Evolutionary conservation across 768 basidiomycete species (phyloP), one percentile per base, ranked within the genome.

Genomic region (Trametes coccinea): DNA sequence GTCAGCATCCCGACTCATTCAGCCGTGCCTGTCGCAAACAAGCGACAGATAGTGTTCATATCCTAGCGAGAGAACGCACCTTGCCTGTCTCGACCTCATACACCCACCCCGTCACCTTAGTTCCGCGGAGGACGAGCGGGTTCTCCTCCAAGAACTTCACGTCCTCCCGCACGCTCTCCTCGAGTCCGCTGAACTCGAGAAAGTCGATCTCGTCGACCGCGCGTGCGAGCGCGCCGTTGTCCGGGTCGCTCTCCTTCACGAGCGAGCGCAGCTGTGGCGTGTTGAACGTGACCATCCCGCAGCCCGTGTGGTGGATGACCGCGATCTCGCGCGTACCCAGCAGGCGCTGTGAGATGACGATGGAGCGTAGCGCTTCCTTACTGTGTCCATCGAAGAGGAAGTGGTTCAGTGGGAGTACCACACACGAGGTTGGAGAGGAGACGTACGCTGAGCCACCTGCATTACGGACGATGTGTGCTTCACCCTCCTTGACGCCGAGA

Each of bases 401-500:
- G 45, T 45, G 1, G 41, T 17, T 37, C 34, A 31, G 55, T 41
- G 22, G 27, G 46, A 29, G 16, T 22, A 22, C 22, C 22, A 22
- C 22, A 22, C 22, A 22, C 22, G 22, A 22, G 22, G 22, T 22
- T 22, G 39, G 47, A 1, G 3, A 13, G 10, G 2, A 8, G 22
- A 79, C 84, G 33, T 72, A 87, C 86, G 82, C 85, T 61, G 75
- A 70, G 27, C 87, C 86, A 31, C 88, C 88, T n/a, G 86, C 88
- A 70, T 90, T 91, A 22, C 89, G 80, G 62, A 90, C 88, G 53
- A 90, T 77, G 72, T 89, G 87, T 2, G 87, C 85, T 51, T 88
- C 87, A 47, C 89, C 89, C 37, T 87, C 79, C 16, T 84, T 74
- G 54, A 88, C 77, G 14, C 86, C 87, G 17, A 89, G 78, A 49